Base-by-base conservation (phyloP, 345 rosid genomes). In the Zanthoxylum bungeanum region DNA sequence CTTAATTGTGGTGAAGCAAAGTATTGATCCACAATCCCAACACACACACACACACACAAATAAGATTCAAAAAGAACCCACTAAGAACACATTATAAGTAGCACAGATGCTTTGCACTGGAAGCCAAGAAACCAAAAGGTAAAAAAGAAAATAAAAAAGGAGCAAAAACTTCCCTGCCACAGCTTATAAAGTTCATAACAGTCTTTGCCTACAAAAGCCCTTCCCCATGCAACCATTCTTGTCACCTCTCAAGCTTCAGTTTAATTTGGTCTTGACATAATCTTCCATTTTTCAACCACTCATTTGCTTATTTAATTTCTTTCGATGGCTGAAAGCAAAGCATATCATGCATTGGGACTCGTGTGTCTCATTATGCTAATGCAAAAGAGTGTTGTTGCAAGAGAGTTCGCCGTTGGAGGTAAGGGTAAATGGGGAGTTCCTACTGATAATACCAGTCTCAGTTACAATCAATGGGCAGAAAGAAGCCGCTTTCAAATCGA, bases 401-500 rank as follows among this genome's bases (percentile, higher is more conserved):
- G 70, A 53, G 87, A 87, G 71, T 92, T 88, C 74, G 64, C 49
- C 0, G 93, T 89, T 9, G 96, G 91, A 64, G 94, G 82, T 19
- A 78, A 68, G 19, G 89, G 90, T 4, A 10, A n/a, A 9, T 95
- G 99, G n/a, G n/a, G n/a, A n/a, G n/a, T n/a, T n/a, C n/a, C n/a
- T n/a, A n/a, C n/a, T n/a, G n/a, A n/a, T n/a, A n/a, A n/a, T n/a
- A n/a, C n/a, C n/a, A n/a, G n/a, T n/a, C n/a, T n/a, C n/a, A n/a
- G n/a, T n/a, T n/a, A n/a, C n/a, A n/a, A n/a, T n/a, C n/a, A n/a
- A n/a, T n/a, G n/a, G n/a, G n/a, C n/a, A n/a, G n/a, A n/a, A 52
- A 76, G 25, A 3, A 88, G 62, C 76, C 81, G 99, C 55, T 92
- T 95, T 80, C 95, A 83, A 71, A 78, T 81, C 27, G 93, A 93